These are phyloP conservation scores for Saccharomycopsis sp. DNA, from an alignment of 805 yeast genomes.

Conservation along the genomic window DNA sequence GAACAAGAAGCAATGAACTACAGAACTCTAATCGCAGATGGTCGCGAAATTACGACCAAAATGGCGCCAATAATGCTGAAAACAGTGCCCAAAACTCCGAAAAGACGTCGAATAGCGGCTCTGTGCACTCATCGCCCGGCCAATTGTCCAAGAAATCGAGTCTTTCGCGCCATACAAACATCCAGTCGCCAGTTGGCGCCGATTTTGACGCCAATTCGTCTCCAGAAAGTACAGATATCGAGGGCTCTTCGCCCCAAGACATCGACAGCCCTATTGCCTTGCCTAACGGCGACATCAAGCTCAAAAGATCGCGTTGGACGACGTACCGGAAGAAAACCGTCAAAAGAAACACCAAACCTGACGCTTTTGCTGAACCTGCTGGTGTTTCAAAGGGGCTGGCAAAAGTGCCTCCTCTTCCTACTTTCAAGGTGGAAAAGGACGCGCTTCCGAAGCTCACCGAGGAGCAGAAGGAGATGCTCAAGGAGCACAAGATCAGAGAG, in stretches of 20 bases:
- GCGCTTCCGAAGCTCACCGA: not conserved
- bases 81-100: not conserved
- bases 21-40: not conserved
- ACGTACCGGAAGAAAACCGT: constrained; percentile 39
- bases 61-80: not conserved
- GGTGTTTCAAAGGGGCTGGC: too few relatives aligned
- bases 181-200: not conserved
- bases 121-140: not conserved
- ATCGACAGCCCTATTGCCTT: constrained; percentile 15
- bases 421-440: not conserved
- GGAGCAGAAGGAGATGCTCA: constrained; percentile 2
- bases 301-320: constrained; percentile 44
- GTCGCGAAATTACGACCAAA: not conserved
- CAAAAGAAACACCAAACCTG: not conserved
- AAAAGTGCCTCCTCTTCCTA: not conserved
- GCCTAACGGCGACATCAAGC: constrained; percentile 29
- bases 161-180: not conserved
- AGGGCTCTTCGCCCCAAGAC: constrained; percentile 4
- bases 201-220: constrained; percentile 2
- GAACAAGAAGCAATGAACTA: not conserved
- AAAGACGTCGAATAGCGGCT: not conserved
- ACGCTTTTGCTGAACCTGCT: not conserved
- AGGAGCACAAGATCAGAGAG: constrained; percentile 8
- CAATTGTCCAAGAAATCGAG: not conserved
- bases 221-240: constrained; percentile 10